Conservation (phyloP, 768 basidiomycete species). For the Amanita thiersii region DNA sequence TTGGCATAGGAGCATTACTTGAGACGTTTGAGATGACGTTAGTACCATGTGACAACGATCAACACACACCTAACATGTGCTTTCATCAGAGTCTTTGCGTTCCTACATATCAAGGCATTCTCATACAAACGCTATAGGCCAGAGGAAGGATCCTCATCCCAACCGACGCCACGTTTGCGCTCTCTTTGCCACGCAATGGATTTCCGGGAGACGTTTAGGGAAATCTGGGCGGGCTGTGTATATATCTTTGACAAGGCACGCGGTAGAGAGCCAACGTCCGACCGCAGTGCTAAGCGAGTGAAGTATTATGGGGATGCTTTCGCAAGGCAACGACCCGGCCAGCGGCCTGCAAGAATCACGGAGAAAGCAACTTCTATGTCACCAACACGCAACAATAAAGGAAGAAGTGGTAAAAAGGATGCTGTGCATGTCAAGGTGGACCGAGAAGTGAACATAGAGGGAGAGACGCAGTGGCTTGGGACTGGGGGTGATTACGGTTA, state of each 20-base stretch:
- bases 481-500: conserved; percentile 37
- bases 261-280: conserved; percentile 45
- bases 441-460: conserved; percentile 31
- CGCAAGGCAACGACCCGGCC: conserved; percentile 24
- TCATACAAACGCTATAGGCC: conserved; percentile 55
- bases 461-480: conserved; percentile 46
- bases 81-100: conserved; percentile 45
- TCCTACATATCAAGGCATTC: conserved; percentile 68
- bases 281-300: conserved; percentile 31
- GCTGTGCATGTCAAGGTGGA: conserved; percentile 32
- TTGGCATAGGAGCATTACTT: conserved; percentile 58
- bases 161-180: conserved; percentile 43
- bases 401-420: neutral
- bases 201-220: conserved; percentile 59
- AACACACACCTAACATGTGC: conserved; percentile 9
- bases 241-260: conserved; percentile 48
- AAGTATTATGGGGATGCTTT: conserved; percentile 38
- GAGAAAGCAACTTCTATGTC: conserved; percentile 8
- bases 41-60: conserved; percentile 15
- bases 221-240: conserved; percentile 49
- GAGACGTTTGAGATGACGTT: conserved; percentile 76
- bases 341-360: neutral
- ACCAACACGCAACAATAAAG: neutral
- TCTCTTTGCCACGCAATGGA: conserved; percentile 60
- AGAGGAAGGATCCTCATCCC: conserved; percentile 19